Conservation (phyloP, 805 yeast species). For the Hanseniaspora hatyaiensis region DNA sequence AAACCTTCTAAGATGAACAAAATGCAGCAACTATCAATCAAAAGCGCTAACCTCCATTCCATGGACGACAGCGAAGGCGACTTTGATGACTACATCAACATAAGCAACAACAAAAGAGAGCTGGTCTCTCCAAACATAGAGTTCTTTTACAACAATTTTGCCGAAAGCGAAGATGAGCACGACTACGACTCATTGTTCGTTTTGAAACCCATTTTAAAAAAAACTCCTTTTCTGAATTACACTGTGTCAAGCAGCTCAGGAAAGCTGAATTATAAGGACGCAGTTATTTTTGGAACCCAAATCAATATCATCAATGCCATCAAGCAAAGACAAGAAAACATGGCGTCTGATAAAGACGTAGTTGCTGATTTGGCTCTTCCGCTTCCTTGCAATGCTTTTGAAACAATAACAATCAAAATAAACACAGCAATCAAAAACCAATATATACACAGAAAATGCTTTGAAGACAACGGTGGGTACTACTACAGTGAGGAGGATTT, state of each 20-base stretch:
- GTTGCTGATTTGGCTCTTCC: conserved; percentile 8
- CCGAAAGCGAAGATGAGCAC: background rate
- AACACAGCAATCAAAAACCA: conserved; percentile 14
- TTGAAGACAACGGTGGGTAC: conserved; percentile 16
- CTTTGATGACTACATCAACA: background rate
- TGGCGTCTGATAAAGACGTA: background rate
- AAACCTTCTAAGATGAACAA: too few relatives aligned
- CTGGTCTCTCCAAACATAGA: conserved; percentile 9
- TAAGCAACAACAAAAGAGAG: background rate
- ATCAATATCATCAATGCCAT: conserved; percentile 15
- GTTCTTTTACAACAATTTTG: background rate
- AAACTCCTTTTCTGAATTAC: conserved; percentile 7
- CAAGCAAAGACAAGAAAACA: conserved; percentile 6
- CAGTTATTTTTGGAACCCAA: conserved; percentile 16
- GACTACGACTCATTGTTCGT: background rate
- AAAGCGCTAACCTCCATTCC: background rate
- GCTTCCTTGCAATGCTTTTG: conserved; percentile 11
- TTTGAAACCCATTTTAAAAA: conserved; percentile 3
- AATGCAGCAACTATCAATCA: background rate
- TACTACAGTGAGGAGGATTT: conserved; percentile 7
- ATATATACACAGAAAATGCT: conserved; percentile 11
- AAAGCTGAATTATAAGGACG: conserved; percentile 1
- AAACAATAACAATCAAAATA: conserved; percentile 16
- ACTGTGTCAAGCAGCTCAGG: conserved; percentile 9
- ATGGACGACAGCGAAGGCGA: background rate